A percentile compares a stretch with the other conserved stretches of the same genome.
These are phyloP conservation scores for Exutisphaerella laricina DNA, from an alignment of 2,329 filamentous ascomycete genomes.

Conservation along the genomic window DNA sequence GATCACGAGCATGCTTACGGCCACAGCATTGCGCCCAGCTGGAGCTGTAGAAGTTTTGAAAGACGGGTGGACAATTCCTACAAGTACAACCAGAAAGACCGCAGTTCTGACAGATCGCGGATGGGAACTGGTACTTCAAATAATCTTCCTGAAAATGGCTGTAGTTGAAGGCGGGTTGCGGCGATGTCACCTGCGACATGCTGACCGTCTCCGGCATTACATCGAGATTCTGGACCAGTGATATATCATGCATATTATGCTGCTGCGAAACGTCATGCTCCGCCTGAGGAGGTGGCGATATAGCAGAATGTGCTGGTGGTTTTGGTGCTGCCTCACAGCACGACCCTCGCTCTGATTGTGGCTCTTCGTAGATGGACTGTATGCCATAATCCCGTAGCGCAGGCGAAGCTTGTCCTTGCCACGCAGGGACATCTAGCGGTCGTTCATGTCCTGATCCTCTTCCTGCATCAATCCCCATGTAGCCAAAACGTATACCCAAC, in stretches of 20 bases:
- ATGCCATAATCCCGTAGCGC: slow-evolving; percentile 21
- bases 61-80: slow-evolving; percentile 30
- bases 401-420: slow-evolving; percentile 23
- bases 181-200: slow-evolving; percentile 8
- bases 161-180: slow-evolving; percentile 24
- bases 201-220: slow-evolving; percentile 1
- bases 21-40: slow-evolving; percentile 33
- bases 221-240: slow-evolving; percentile 5
- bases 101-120: slow-evolving; percentile 33
- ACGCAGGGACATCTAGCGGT: slow-evolving; percentile 23
- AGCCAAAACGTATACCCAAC: slow-evolving; percentile 28
- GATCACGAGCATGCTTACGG: slow-evolving; percentile 29
- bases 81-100: slow-evolving; percentile 32
- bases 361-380: slow-evolving; percentile 12
- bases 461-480: slow-evolving; percentile 30
- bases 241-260: slow-evolving; percentile 8
- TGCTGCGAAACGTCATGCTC: slow-evolving; percentile 8
- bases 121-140: slow-evolving; percentile 29
- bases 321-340: slow-evolving; percentile 25
- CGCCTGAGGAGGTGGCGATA: slow-evolving; percentile 9
- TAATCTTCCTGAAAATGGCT: slow-evolving; percentile 26
- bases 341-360: slow-evolving; percentile 15
- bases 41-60: slow-evolving; percentile 28
- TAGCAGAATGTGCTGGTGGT: slow-evolving; percentile 10
- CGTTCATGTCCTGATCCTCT: slow-evolving; percentile 19